Percentiles rank a stretch among this genome's conserved stretches.
These are phyloP conservation scores for Neurospora sp. DNA, from an alignment of 495 filamentous ascomycete genomes.

Conservation along the genomic window DNA sequence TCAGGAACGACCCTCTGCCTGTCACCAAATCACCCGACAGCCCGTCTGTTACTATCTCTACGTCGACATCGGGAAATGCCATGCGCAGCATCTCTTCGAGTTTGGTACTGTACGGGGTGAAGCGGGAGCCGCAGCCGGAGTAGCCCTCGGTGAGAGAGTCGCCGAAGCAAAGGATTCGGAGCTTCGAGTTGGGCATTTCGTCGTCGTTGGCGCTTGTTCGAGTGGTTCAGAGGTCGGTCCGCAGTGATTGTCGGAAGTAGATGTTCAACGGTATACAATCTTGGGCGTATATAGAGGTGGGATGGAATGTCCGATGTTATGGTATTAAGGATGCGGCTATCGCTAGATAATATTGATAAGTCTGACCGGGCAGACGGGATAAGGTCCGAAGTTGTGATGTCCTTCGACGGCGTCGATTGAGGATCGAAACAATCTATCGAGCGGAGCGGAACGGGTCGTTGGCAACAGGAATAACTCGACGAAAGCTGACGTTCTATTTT, in stretches of 20 bases:
- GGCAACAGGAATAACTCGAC: background rate
- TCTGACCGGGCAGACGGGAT: background rate
- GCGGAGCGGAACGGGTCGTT: background rate
- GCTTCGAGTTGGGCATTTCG: conserved; percentile 15
- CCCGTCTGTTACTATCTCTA: conserved; percentile 33
- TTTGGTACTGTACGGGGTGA: conserved; percentile 42
- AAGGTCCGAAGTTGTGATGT: background rate
- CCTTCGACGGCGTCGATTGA: background rate
- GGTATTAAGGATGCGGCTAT: background rate
- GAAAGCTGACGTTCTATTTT: background rate
- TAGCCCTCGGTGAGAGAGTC: conserved; percentile 53
- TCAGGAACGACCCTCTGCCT: conserved; percentile 28
- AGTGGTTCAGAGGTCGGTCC: background rate
- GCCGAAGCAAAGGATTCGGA: conserved; percentile 54
- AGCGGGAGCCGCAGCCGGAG: conserved; percentile 30
- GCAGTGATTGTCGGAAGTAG: background rate
- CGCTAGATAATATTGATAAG: background rate
- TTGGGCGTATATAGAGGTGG: background rate
- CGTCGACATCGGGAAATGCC: conserved; percentile 26
- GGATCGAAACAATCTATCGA: background rate
- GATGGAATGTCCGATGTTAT: background rate
- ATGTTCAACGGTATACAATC: background rate
- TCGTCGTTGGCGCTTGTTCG: background rate
- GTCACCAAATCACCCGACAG: conserved; percentile 42
- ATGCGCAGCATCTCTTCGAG: conserved; percentile 29